Conservation (phyloP, 108 stramenopile species). For the Skeletonema grethae region DNA sequence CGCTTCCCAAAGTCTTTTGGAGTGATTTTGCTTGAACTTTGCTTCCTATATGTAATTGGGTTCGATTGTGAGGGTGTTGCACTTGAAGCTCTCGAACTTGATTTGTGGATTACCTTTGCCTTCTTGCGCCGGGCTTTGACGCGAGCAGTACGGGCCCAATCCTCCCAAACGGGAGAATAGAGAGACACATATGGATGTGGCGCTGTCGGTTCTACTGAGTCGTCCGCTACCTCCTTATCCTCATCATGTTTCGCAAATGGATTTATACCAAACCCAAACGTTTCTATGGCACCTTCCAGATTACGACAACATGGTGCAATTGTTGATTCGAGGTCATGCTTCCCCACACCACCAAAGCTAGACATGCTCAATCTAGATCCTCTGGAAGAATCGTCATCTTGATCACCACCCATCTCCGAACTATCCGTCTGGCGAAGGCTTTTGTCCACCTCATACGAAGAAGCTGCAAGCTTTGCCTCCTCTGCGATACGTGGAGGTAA, state of each 20-base stretch:
- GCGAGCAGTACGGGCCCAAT: conserved; percentile 38
- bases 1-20: not conserved
- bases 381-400: conserved; percentile 27
- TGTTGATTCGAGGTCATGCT: conserved; percentile 21
- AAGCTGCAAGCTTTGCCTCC: conserved; percentile 52
- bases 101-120: conserved; percentile 11
- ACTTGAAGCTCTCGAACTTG: conserved; percentile 15
- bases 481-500: conserved; percentile 72
- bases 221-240: conserved; percentile 7
- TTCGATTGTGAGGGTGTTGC: not conserved
- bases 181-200: conserved; percentile 54
- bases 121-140: conserved; percentile 36
- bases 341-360: conserved; percentile 12
- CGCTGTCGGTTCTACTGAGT: conserved; percentile 1
- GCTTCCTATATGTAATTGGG: not conserved
- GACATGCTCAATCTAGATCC: conserved; percentile 24
- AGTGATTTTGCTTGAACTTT: not conserved
- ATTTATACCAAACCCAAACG: conserved; percentile 77
- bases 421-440: not conserved
- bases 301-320: conserved; percentile 59
- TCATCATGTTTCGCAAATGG: conserved; percentile 35
- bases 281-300: conserved; percentile 69
- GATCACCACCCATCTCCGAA: conserved; percentile 7
- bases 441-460: not conserved
- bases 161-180: conserved; percentile 66